Conservation (phyloP, 2,329 filamentous ascomycete species). For the Xylariaceae sp. region DNA sequence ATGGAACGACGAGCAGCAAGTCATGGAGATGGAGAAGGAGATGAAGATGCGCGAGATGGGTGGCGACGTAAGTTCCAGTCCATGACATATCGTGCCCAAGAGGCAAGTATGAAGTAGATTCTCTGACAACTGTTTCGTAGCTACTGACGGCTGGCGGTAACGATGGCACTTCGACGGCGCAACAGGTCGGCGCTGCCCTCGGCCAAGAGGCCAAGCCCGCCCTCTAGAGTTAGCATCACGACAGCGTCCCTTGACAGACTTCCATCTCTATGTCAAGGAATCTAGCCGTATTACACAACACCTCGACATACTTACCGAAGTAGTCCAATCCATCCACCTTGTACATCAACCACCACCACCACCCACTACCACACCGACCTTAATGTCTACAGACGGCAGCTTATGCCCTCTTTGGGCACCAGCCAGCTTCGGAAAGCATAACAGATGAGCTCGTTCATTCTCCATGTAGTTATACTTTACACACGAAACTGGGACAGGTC, state of each 20-base stretch:
- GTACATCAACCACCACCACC: conserved; percentile 10
- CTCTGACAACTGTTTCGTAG: conserved; percentile 20
- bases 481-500: conserved; percentile 4
- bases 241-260: too few species aligned
- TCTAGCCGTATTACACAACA: neutral
- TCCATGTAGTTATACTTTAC: conserved; percentile 9
- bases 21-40: conserved; percentile 96
- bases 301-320: neutral
- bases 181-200: conserved; percentile 48
- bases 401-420: conserved; percentile 1
- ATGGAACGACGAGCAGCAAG: conserved; percentile 92
- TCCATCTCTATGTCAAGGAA: neutral
- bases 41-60: conserved; percentile 93
- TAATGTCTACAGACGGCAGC: conserved; percentile 4
- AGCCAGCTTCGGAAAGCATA: neutral
- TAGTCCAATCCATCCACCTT: conserved; percentile 1
- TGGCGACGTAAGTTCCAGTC: conserved; percentile 51
- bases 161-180: conserved; percentile 40
- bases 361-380: neutral
- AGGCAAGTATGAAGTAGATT: too few species aligned
- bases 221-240: conserved; percentile 36
- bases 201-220: conserved; percentile 47
- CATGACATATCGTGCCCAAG: too few species aligned
- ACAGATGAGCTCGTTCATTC: neutral
- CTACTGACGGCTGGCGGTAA: conserved; percentile 47